phyloP scores from a whole-genome alignment of 1,284 basidiomycete genomes.

The Athelia psychrophila region DNA sequence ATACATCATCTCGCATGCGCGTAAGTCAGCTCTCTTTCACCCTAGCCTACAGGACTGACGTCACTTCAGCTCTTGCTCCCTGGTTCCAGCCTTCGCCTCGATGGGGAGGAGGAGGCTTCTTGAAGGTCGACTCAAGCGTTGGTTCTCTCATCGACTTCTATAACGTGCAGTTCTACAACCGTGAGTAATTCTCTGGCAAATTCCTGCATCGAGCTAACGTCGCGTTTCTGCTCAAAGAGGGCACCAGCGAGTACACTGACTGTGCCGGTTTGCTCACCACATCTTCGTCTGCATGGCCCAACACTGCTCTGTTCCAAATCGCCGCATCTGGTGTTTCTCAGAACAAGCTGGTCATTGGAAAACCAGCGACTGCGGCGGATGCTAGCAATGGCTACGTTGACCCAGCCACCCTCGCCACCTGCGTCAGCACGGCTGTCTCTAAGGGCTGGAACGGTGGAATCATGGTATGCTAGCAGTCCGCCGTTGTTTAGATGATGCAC shows the following conservation, averaged over 20 bases:
- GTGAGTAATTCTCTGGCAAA: conserved; percentile 2
- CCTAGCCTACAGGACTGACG: too few species aligned
- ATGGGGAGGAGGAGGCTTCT: conserved; percentile 27
- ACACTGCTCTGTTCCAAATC: conserved; percentile 46
- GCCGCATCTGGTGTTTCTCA: conserved; percentile 35
- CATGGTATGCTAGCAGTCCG: conserved; percentile 2
- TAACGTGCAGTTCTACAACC: conserved; percentile 18
- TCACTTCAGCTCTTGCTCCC: too few species aligned
- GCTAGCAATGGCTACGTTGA: conserved; percentile 37
- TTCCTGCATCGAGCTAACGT: neutral
- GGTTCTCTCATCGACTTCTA: conserved; percentile 10
- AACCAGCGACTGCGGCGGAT: conserved; percentile 36
- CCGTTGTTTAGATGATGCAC: neutral
- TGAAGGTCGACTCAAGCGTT: conserved; percentile 15
- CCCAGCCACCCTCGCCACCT: conserved; percentile 39
- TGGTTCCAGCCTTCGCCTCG: conserved; percentile 15
- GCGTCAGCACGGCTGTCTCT: conserved; percentile 37
- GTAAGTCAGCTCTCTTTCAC: too few species aligned
- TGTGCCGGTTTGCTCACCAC: conserved; percentile 39
- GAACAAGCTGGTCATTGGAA: conserved; percentile 50
- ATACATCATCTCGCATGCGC: conserved; percentile 22
- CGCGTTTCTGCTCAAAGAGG: conserved; percentile 29
- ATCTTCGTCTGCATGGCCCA: conserved; percentile 38
- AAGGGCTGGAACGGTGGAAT: conserved; percentile 47
- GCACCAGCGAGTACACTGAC: conserved; percentile 40